A percentile compares a stretch with the other conserved stretches of the same genome.
These are phyloP conservation scores for Moringa oleifera DNA, from an alignment of 345 rosid genomes.

Conservation along the genomic window DNA sequence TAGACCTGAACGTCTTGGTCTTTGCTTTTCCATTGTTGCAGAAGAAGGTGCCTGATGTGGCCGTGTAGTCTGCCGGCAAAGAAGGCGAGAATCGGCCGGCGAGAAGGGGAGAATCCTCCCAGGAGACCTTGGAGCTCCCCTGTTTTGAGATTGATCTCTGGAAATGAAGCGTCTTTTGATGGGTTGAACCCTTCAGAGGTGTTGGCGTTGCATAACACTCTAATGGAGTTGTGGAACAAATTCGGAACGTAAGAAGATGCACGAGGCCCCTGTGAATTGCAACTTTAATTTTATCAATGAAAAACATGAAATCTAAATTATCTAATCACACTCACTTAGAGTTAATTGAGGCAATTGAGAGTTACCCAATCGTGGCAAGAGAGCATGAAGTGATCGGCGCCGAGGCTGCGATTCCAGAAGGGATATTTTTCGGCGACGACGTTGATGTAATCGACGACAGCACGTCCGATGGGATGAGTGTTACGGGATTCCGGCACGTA, in stretches of 20 bases:
- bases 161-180: constrained; percentile 59
- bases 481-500: constrained; percentile 34
- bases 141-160: constrained; percentile 57
- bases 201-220: constrained; percentile 81
- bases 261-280: constrained; percentile 45
- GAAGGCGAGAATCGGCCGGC: constrained; percentile 56
- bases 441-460: constrained; percentile 44
- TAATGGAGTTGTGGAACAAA: constrained; percentile 55
- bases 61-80: constrained; percentile 70
- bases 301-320: no score
- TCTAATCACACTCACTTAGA: background rate
- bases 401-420: constrained; percentile 71
- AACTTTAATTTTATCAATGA: no score
- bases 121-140: constrained; percentile 50
- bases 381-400: constrained; percentile 80
- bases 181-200: constrained; percentile 74
- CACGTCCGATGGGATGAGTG: constrained; percentile 35
- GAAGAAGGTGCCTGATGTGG: constrained; percentile 43
- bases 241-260: constrained; percentile 55
- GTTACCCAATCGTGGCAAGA: constrained; percentile 83
- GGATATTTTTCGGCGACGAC: constrained; percentile 44
- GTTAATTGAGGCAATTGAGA: background rate
- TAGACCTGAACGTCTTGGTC: constrained; percentile 54
- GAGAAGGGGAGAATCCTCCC: constrained; percentile 36
- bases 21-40: constrained; percentile 54